Evolutionary conservation across 2,329 filamentous ascomycete genomes (phyloP).

Genomic region (Drechslerella dactyloides): DNA sequence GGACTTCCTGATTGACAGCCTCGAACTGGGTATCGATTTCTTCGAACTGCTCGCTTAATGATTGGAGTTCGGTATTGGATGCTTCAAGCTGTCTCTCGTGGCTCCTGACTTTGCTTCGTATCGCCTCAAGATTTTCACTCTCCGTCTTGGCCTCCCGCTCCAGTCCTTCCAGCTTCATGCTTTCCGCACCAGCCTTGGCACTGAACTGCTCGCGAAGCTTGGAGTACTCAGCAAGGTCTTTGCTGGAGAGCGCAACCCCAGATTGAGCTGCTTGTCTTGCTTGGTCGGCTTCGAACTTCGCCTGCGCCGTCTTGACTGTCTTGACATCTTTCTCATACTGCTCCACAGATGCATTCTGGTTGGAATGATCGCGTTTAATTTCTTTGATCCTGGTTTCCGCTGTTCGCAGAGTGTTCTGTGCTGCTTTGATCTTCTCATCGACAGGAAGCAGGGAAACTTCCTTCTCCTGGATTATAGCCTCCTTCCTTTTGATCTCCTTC

Average conservation of each 20-base stretch:
- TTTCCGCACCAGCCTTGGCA: slow-evolving; percentile 78
- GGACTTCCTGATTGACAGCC: slow-evolving; percentile 75
- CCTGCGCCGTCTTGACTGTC: slow-evolving; percentile 85
- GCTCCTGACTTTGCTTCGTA: slow-evolving; percentile 85
- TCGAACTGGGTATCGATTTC: slow-evolving; percentile 62
- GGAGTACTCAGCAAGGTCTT: slow-evolving; percentile 89
- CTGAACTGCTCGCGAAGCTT: slow-evolving; percentile 82
- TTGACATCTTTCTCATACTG: slow-evolving; percentile 80
- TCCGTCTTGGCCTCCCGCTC: slow-evolving; percentile 88
- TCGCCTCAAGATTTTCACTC: slow-evolving; percentile 84
- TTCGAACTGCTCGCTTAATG: slow-evolving; percentile 57
- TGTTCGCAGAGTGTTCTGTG: slow-evolving; percentile 71
- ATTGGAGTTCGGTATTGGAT: slow-evolving; percentile 72
- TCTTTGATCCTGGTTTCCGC: slow-evolving; percentile 72
- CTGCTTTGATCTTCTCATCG: slow-evolving; percentile 87
- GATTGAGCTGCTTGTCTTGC: slow-evolving; percentile 82
- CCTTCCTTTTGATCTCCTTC: slow-evolving; percentile 80
- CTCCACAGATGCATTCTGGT: slow-evolving; percentile 71
- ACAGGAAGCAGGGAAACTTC: slow-evolving; percentile 86
- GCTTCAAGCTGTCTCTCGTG: slow-evolving; percentile 76
- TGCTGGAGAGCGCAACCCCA: slow-evolving; percentile 82
- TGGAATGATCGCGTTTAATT: slow-evolving; percentile 76
- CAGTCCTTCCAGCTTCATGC: slow-evolving; percentile 83
- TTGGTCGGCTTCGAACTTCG: slow-evolving; percentile 87
- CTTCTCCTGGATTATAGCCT: slow-evolving; percentile 84